Evolutionary conservation across 768 basidiomycete genomes (phyloP).

Genomic region (Mycena galopus): DNA sequence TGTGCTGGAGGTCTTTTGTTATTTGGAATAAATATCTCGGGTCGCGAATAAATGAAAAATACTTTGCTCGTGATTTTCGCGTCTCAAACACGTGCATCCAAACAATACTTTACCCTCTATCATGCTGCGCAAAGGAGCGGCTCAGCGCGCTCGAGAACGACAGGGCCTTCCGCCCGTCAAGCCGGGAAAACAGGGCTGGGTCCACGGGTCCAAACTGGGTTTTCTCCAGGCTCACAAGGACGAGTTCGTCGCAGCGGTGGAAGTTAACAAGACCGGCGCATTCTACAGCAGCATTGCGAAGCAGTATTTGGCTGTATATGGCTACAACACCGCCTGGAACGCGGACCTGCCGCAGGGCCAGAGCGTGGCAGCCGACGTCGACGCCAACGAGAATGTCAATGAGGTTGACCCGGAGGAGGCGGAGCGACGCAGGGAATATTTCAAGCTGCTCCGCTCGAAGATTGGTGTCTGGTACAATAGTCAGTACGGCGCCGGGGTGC

Average conservation of each 20-base stretch:
- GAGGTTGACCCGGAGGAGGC: background rate
- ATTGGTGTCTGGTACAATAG: conserved; percentile 5
- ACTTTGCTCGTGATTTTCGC: no score
- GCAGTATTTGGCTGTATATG: conserved; percentile 5
- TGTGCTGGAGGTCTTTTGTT: background rate
- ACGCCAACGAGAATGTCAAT: conserved; percentile 5
- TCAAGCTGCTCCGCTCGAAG: background rate
- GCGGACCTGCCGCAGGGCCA: background rate
- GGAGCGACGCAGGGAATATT: background rate
- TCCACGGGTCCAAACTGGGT: background rate
- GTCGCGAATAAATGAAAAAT: no score
- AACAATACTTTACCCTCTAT: background rate
- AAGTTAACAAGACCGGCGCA: background rate
- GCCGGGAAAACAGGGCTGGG: conserved; percentile 5
- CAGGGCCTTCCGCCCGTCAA: background rate
- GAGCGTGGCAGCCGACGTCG: conserved; percentile 5
- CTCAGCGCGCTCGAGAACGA: background rate
- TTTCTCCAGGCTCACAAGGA: background rate
- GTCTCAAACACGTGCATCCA: background rate
- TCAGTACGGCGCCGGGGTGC: background rate
- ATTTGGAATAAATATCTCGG: background rate
- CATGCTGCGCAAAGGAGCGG: conserved; percentile 1
- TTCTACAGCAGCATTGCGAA: background rate
- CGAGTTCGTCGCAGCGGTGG: background rate
- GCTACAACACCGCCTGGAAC: background rate